Conservation (phyloP, 257 asterid genomes). For the Anisodus acutangulus region DNA sequence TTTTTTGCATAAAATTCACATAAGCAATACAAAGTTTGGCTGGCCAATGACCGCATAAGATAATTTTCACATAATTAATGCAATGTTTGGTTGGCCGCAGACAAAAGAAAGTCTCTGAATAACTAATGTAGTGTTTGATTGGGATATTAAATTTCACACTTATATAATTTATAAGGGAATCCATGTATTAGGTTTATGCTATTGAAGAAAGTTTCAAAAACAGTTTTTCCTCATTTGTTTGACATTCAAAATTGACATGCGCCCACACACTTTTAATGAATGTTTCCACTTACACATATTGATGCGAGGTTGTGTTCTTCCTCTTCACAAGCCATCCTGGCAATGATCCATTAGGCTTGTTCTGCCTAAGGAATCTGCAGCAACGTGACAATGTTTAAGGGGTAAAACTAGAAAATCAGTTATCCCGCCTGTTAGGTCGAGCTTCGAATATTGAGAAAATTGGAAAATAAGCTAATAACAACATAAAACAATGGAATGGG, state of each 20-base stretch:
- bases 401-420: background rate
- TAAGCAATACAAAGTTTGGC: background rate
- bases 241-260: slow-evolving; percentile 3
- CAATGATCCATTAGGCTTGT: slow-evolving; percentile 29
- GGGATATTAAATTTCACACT: background rate
- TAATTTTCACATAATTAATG: background rate
- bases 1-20: background rate
- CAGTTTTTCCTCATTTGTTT: background rate
- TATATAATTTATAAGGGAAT: background rate
- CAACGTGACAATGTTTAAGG: background rate
- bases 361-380: slow-evolving; percentile 32
- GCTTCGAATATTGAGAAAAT: background rate
- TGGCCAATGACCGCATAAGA: background rate
- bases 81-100: background rate
- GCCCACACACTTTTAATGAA: background rate
- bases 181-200: background rate
- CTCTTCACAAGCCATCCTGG: slow-evolving; percentile 30
- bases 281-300: background rate
- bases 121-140: background rate
- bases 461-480: background rate
- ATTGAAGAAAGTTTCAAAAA: background rate
- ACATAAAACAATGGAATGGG: background rate
- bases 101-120: background rate
- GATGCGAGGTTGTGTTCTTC: background rate
- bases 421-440: background rate